These are phyloP conservation scores for Vicia faba DNA, from an alignment of 306 rosid genomes.

Conservation along the genomic window DNA sequence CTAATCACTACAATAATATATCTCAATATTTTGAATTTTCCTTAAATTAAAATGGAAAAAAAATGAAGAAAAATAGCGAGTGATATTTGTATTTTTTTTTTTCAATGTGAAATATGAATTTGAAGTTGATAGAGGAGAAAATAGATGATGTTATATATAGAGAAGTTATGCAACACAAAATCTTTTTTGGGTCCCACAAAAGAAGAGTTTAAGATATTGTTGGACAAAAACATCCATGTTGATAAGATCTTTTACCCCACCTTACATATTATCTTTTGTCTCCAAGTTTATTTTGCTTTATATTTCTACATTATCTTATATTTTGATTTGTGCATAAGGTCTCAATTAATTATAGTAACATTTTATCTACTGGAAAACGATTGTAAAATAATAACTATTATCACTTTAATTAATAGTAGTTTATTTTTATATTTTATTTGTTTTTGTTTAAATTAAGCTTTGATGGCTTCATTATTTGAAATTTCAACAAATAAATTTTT, in stretches of 20 bases:
- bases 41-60: neutral
- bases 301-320: neutral
- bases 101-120: conserved; percentile 20
- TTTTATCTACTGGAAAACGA: too few relatives aligned
- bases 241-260: conserved; percentile 85
- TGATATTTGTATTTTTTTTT: neutral
- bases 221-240: conserved; percentile 58
- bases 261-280: conserved; percentile 46
- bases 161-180: conserved; percentile 51
- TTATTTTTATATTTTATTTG: too few relatives aligned
- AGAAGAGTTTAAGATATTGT: conserved; percentile 72
- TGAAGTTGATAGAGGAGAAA: conserved; percentile 10
- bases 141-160: conserved; percentile 52
- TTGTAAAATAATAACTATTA: too few relatives aligned
- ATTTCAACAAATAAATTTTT: conserved; percentile 3
- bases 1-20: neutral
- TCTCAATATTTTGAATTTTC: neutral
- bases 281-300: conserved; percentile 25
- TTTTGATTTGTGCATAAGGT: neutral
- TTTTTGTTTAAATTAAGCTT: neutral
- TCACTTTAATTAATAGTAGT: too few relatives aligned
- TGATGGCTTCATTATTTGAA: conserved; percentile 14
- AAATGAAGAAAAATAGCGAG: neutral
- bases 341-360: too few relatives aligned
- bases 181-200: conserved; percentile 82